Evolutionary conservation across 176 grass and related monocot species (phyloP).

Genomic region (Microstegium vimineum): DNA sequence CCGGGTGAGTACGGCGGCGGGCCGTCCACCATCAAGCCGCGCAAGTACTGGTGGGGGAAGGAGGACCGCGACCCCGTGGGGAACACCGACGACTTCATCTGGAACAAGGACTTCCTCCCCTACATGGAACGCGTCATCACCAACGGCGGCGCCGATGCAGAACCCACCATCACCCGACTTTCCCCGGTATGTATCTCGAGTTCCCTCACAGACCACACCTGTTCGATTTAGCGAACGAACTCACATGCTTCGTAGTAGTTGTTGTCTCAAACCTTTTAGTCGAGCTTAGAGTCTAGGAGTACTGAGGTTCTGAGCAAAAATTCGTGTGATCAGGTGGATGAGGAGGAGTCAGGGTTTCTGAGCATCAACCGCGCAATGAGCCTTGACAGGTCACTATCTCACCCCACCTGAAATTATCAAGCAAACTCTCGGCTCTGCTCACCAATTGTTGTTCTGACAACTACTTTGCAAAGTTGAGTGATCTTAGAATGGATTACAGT

Average conservation of each 20-base stretch:
- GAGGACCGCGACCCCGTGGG: conserved; percentile 82
- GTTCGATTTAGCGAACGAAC: not conserved
- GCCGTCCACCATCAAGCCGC: conserved; percentile 67
- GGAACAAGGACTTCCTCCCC: conserved; percentile 96
- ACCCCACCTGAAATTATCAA: not conserved
- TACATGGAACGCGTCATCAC: conserved; percentile 64
- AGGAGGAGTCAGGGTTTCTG: conserved; percentile 70
- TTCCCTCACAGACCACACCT: no score
- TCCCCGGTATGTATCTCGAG: conserved; percentile 6
- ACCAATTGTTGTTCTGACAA: not conserved
- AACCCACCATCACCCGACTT: conserved; percentile 31
- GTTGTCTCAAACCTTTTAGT: not conserved
- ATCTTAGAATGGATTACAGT: conserved; percentile 34
- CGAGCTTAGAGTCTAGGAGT: not conserved
- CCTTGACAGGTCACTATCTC: conserved; percentile 66
- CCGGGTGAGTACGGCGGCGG: conserved; percentile 80
- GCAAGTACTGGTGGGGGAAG: conserved; percentile 89
- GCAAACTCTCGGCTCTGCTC: conserved; percentile 5
- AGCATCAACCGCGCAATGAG: conserved; percentile 82
- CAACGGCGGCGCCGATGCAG: conserved; percentile 45
- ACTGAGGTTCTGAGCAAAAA: conserved; percentile 3
- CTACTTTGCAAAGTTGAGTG: not conserved
- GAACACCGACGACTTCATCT: conserved; percentile 89
- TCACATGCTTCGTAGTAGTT: not conserved
- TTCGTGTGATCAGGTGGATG: conserved; percentile 45